phyloP scores from a whole-genome alignment of 805 yeast species.

The Wickerhamiella azymoides region DNA sequence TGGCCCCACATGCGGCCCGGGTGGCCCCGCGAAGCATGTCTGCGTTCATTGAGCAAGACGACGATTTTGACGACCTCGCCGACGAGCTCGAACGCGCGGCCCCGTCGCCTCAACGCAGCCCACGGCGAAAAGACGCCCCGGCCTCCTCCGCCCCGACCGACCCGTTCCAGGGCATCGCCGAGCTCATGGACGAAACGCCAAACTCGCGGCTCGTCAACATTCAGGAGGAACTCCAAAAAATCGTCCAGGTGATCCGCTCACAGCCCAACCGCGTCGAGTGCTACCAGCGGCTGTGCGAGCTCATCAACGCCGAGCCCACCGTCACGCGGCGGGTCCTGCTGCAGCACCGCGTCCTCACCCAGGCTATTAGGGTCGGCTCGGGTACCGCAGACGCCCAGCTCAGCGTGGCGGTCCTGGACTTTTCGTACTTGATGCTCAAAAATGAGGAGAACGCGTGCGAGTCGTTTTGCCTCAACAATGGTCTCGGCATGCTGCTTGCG shows the following conservation, averaged over 20 bases:
- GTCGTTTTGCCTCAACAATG: slow-evolving; percentile 18
- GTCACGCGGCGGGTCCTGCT: slow-evolving; percentile 11
- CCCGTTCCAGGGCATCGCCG: slow-evolving; percentile 31
- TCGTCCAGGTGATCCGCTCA: slow-evolving; percentile 3
- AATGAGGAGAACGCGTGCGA: slow-evolving; percentile 10
- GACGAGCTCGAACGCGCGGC: slow-evolving; percentile 26
- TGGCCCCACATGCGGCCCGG: background rate
- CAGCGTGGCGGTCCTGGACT: slow-evolving; percentile 11
- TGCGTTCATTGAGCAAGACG: slow-evolving; percentile 32
- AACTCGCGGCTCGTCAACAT: slow-evolving; percentile 14
- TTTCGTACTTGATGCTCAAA: slow-evolving; percentile 12
- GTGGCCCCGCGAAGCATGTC: slow-evolving; percentile 18
- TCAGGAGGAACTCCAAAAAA: slow-evolving; percentile 15
- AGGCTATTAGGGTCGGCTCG: slow-evolving; percentile 6
- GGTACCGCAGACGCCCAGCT: background rate
- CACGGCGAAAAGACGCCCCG: too few relatives aligned
- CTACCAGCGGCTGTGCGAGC: slow-evolving; percentile 15
- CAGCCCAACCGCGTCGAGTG: slow-evolving; percentile 8
- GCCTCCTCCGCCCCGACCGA: slow-evolving; percentile 14
- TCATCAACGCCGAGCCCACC: slow-evolving; percentile 14
- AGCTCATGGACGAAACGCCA: slow-evolving; percentile 24
- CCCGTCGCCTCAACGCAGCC: background rate
- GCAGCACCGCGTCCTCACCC: slow-evolving; percentile 12
- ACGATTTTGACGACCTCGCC: slow-evolving; percentile 26
- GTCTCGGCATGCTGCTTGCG: slow-evolving; percentile 8